Percentiles rank a stretch among this genome's conserved stretches.
Evolutionary conservation across 164 flowering plant genomes (phyloP).

Genomic region (Buxus sempervirens): DNA sequence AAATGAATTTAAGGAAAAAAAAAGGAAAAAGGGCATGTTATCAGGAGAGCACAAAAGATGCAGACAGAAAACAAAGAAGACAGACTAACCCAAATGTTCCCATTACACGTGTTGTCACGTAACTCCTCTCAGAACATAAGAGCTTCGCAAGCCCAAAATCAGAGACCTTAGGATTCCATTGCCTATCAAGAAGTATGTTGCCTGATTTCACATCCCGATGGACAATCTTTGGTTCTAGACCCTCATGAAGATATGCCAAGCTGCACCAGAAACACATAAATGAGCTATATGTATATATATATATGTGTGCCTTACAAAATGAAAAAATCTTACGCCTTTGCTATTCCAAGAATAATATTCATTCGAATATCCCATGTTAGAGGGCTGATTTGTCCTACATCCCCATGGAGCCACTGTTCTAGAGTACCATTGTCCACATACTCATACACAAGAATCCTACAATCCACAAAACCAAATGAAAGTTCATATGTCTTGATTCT

Average conservation of each 20-base stretch:
- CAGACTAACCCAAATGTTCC: constrained; percentile 29
- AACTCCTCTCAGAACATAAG: constrained; percentile 18
- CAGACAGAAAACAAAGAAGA: not conserved
- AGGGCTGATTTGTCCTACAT: constrained; percentile 24
- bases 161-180: constrained; percentile 51
- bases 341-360: constrained; percentile 44
- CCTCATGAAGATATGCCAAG: constrained; percentile 57
- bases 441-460: constrained; percentile 48
- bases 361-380: constrained; percentile 45
- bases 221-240: constrained; percentile 34
- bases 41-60: not conserved
- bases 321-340: constrained; percentile 36
- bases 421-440: constrained; percentile 48
- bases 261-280: constrained; percentile 21
- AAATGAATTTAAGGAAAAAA: not conserved
- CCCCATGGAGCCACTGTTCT: constrained; percentile 47
- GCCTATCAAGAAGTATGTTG: constrained; percentile 45
- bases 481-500: not conserved
- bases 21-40: not conserved
- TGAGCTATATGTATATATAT: not conserved
- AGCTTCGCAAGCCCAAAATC: constrained; percentile 37
- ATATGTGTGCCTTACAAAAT: too few species aligned
- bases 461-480: not conserved
- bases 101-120: constrained; percentile 6
- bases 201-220: constrained; percentile 43